Evolutionary conservation across 805 yeast species (phyloP).

Genomic region (Teunomyces stri): DNA sequence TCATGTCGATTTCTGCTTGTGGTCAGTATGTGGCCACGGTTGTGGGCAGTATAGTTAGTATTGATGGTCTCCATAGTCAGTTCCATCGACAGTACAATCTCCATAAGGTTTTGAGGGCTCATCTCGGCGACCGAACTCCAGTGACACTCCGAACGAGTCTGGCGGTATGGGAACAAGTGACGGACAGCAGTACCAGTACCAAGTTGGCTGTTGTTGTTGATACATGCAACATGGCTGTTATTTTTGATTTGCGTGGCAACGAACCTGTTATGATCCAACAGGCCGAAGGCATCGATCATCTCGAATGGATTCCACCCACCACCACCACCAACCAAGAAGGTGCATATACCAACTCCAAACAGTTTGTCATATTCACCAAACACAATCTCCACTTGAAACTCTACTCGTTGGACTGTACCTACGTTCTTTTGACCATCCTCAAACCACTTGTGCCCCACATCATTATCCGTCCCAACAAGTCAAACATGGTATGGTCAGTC

Average conservation of each 20-base stretch:
- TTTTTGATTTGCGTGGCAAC: conserved; percentile 21
- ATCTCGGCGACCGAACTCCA: background rate
- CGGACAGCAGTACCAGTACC: conserved; percentile 11
- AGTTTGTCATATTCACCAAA: conserved; percentile 30
- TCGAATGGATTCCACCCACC: conserved; percentile 35
- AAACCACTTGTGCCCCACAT: conserved; percentile 27
- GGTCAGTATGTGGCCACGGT: conserved; percentile 19
- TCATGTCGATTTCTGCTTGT: conserved; percentile 15
- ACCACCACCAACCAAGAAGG: conserved; percentile 14
- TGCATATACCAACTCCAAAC: conserved; percentile 32
- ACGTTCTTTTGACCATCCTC: conserved; percentile 27
- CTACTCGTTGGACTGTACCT: conserved; percentile 38
- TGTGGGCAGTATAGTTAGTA: conserved; percentile 5
- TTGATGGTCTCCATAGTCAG: conserved; percentile 1
- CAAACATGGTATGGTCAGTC: conserved; percentile 30
- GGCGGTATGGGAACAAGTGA: conserved; percentile 22
- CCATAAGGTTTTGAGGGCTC: background rate
- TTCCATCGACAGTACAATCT: conserved; percentile 10
- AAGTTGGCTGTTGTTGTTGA: conserved; percentile 31
- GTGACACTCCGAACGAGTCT: background rate
- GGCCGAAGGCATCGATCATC: conserved; percentile 26
- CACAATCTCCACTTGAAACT: conserved; percentile 26
- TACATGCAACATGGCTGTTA: conserved; percentile 16
- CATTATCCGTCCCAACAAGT: conserved; percentile 16
- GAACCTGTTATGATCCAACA: conserved; percentile 34